Evolutionary conservation across 2,329 filamentous ascomycete genomes (phyloP).

Genomic region (Zymoseptoria passerinii): DNA sequence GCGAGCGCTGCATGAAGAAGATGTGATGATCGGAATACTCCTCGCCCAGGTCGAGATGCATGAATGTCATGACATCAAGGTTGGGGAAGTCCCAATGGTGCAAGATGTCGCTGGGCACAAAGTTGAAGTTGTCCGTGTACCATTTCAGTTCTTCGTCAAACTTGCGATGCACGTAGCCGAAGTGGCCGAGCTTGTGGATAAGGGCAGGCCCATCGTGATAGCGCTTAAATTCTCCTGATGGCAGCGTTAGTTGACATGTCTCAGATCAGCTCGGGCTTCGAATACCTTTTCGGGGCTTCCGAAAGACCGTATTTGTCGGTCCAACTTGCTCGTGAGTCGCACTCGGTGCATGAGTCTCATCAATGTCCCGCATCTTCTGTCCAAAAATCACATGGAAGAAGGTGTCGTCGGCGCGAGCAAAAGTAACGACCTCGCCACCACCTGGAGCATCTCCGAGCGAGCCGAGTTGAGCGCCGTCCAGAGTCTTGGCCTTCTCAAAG

Average conservation of each 20-base stretch:
- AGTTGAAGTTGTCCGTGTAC: constrained; percentile 37
- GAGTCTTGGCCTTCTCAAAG: constrained; percentile 4
- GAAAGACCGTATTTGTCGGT: constrained; percentile 3
- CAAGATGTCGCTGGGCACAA: constrained; percentile 33
- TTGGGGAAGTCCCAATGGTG: constrained; percentile 14
- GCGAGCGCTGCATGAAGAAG: constrained; percentile 30
- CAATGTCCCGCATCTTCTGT: not conserved
- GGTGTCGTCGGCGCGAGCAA: constrained; percentile 3
- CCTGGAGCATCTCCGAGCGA: constrained; percentile 3
- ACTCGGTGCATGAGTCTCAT: not conserved
- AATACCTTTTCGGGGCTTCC: constrained; percentile 6
- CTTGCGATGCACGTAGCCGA: constrained; percentile 29
- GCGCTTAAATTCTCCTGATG: constrained; percentile 5
- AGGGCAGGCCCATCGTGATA: constrained; percentile 9
- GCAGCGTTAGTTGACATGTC: not conserved
- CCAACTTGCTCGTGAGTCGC: constrained; percentile 2
- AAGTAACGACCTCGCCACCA: constrained; percentile 5
- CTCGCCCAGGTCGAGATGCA: constrained; percentile 38
- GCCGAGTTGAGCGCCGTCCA: constrained; percentile 1
- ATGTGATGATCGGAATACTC: constrained; percentile 38
- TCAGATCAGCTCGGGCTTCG: not conserved
- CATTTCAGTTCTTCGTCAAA: constrained; percentile 31
- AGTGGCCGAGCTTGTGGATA: constrained; percentile 31
- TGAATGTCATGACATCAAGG: constrained; percentile 33
- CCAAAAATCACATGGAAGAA: constrained; percentile 6